phyloP scores from a whole-genome alignment of 495 filamentous ascomycete species.

The Penicillium taxi region DNA sequence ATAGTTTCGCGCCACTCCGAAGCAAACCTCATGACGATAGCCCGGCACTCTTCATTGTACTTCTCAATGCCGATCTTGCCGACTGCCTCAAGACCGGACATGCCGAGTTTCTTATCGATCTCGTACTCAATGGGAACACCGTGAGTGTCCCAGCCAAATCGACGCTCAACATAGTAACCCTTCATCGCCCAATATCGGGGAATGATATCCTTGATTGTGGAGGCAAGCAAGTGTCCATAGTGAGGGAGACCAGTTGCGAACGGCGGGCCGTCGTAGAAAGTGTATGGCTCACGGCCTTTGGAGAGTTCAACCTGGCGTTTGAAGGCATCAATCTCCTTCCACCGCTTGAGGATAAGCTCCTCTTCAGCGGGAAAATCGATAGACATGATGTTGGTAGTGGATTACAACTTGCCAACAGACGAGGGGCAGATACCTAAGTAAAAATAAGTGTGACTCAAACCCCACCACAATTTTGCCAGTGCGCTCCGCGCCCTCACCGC shows the following conservation, averaged over 20 bases:
- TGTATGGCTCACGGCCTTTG: conserved; percentile 65
- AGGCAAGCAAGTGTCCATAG: conserved; percentile 92
- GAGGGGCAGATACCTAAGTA: conserved; percentile 16
- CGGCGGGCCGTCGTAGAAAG: conserved; percentile 52
- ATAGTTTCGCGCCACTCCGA: conserved; percentile 86
- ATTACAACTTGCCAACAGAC: conserved; percentile 11
- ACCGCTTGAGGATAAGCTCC: conserved; percentile 68
- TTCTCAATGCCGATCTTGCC: conserved; percentile 77
- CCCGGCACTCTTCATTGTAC: conserved; percentile 88
- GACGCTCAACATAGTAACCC: conserved; percentile 69
- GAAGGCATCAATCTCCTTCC: conserved; percentile 89
- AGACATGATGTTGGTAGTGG: conserved; percentile 50
- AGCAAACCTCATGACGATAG: conserved; percentile 91
- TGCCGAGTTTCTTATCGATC: conserved; percentile 94
- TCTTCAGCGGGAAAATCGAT: conserved; percentile 92
- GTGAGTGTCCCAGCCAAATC: conserved; percentile 71
- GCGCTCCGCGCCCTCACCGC: conserved; percentile 8
- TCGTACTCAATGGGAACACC: conserved; percentile 95
- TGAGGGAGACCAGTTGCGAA: conserved; percentile 73
- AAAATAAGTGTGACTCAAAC: conserved; percentile 31
- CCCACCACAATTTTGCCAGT: conserved; percentile 16
- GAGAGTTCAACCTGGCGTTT: conserved; percentile 66
- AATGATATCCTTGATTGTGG: conserved; percentile 96
- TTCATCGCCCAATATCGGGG: conserved; percentile 98
- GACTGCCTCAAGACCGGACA: conserved; percentile 83